Evolutionary conservation across 148 eudicot genomes (phyloP).

Genomic region (Amaranthus hypochondriacus): DNA sequence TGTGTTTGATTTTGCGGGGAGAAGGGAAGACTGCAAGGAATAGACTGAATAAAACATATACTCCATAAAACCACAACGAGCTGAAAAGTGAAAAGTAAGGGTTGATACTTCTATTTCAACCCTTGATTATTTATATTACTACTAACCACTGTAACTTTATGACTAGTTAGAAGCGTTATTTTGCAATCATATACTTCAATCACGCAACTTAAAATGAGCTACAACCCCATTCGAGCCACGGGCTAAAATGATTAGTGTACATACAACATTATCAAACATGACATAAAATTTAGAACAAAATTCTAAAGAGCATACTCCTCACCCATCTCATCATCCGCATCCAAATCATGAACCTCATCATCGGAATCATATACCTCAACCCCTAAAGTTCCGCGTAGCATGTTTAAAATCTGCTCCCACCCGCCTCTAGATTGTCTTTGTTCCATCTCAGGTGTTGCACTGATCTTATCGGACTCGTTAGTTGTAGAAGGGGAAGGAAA

Average conservation of each 20-base stretch:
- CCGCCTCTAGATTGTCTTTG: slow-evolving; percentile 30
- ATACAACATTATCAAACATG: not conserved
- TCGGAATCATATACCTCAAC: slow-evolving; percentile 42
- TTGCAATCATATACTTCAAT: not conserved
- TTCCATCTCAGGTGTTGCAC: slow-evolving; percentile 28
- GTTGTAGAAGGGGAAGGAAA: slow-evolving; percentile 17
- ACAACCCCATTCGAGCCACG: not conserved
- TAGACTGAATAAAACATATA: no score
- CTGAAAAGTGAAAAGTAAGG: no score
- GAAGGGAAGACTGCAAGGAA: no score
- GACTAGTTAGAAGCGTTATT: no score
- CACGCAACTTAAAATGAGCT: not conserved
- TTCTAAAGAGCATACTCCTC: slow-evolving; percentile 27
- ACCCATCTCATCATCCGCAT: slow-evolving; percentile 36
- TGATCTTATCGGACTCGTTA: slow-evolving; percentile 10
- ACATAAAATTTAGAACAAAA: not conserved
- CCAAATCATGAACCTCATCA: slow-evolving; percentile 35
- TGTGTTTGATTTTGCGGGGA: no score
- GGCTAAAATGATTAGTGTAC: not conserved
- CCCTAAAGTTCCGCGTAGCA: slow-evolving; percentile 42
- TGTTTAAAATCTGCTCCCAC: slow-evolving; percentile 47
- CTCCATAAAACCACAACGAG: no score
- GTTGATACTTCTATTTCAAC: no score
- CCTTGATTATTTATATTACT: no score
- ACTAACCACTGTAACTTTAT: no score